Conservation (phyloP, 139 green algal species). For the Ulvella scutata region DNA sequence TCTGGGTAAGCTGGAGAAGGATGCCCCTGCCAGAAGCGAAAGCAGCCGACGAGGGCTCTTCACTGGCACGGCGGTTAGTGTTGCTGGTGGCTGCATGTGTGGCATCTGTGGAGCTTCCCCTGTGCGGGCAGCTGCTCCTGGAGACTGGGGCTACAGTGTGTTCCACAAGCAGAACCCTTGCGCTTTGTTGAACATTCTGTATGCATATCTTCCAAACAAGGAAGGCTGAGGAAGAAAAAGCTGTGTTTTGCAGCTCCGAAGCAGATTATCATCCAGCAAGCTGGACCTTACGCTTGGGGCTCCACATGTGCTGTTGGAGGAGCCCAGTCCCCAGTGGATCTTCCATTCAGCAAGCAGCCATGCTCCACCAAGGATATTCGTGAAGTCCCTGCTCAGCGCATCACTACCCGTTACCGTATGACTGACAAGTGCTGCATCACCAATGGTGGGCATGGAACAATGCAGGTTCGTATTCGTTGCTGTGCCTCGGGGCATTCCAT, state of each 20-base stretch:
- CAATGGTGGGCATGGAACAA: slow-evolving; percentile 56
- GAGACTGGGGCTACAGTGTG: background rate
- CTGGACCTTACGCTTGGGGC: slow-evolving; percentile 13
- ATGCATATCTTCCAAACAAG: background rate
- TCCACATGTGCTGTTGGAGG: slow-evolving; percentile 17
- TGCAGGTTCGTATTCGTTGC: slow-evolving; percentile 36
- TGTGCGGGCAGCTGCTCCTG: background rate
- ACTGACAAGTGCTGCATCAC: slow-evolving; percentile 21
- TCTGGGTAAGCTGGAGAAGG: background rate
- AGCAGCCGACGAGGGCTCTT: background rate
- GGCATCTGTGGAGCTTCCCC: background rate
- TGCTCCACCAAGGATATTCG: background rate
- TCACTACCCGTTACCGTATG: slow-evolving; percentile 9
- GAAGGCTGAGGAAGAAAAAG: background rate
- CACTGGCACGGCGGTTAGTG: background rate
- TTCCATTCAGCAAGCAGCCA: slow-evolving; percentile 10
- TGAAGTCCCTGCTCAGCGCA: background rate
- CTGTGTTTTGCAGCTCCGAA: background rate
- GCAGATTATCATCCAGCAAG: background rate
- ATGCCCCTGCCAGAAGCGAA: background rate
- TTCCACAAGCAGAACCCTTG: background rate
- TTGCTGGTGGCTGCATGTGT: background rate
- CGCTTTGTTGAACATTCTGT: background rate
- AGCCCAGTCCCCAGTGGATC: slow-evolving; percentile 31
- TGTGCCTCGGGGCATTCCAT: too few relatives aligned